These are phyloP conservation scores for Diaporthe destruens DNA, from an alignment of 2,329 filamentous ascomycete genomes.

Conservation along the genomic window DNA sequence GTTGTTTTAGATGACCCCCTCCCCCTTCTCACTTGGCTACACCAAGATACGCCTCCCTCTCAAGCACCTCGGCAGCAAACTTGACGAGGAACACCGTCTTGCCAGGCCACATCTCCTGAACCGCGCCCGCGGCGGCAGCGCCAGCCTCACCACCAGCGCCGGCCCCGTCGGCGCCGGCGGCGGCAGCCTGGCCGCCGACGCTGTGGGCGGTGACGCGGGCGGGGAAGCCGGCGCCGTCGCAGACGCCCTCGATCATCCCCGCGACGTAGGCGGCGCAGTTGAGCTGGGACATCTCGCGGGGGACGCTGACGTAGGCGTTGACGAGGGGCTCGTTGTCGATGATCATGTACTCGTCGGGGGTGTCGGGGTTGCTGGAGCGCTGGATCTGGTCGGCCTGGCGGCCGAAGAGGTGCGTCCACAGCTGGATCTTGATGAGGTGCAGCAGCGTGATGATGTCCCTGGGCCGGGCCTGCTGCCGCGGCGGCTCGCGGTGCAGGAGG, in stretches of 20 bases:
- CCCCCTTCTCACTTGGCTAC: constrained; percentile 56
- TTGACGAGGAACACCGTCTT: constrained; percentile 96
- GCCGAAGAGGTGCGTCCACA: constrained; percentile 93
- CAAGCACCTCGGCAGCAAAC: constrained; percentile 91
- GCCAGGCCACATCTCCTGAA: constrained; percentile 91
- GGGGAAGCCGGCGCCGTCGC: constrained; percentile 91
- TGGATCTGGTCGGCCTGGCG: constrained; percentile 93
- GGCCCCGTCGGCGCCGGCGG: constrained; percentile 83
- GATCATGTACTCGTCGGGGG: constrained; percentile 98
- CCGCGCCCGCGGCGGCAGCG: constrained; percentile 72
- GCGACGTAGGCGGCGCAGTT: constrained; percentile 97
- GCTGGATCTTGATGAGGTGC: constrained; percentile 92
- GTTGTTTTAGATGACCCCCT: constrained; percentile 44
- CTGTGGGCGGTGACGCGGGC: constrained; percentile 92
- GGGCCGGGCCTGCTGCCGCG: constrained; percentile 80
- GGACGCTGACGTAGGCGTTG: constrained; percentile 92
- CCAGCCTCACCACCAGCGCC: constrained; percentile 79
- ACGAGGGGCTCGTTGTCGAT: constrained; percentile 98
- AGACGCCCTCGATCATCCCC: constrained; percentile 94
- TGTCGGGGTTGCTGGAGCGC: constrained; percentile 83
- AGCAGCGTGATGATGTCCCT: constrained; percentile 91
- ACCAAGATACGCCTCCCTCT: constrained; percentile 86
- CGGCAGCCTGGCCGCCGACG: constrained; percentile 69
- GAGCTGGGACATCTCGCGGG: constrained; percentile 94
- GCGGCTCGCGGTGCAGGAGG: constrained; percentile 84